Evolutionary conservation across 1,139 yeast species (phyloP), one percentile per base, ranked within the genome.

Genomic region (Blastobotrys raffinosifermentans): DNA sequence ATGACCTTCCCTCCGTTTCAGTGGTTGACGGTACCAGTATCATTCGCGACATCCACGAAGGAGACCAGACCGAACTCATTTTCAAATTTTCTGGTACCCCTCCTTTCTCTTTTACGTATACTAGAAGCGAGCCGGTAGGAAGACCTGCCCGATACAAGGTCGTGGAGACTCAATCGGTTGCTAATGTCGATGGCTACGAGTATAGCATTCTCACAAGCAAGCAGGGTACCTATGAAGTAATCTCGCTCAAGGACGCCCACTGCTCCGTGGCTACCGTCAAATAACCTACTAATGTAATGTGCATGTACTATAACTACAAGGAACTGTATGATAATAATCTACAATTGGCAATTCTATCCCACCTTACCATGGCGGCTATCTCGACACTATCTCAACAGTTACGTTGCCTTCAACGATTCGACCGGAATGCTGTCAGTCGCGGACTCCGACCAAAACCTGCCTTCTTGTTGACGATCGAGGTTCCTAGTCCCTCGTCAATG

Each of bases 141-240:
- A 40, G 52, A 25, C 52, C 61, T 19, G 51, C 50, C n/a, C 57
- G 57, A 38, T 65, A 72, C 14, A 72, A 71, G 41, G 75, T 82
- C 14, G 78, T 84, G 19, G 97, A 89, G 53, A 80, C 85, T 1
- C 81, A 82, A 46, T 77, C 83, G 2, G 77, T 89, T 21, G 68
- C 75, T 6, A 80, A 80, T 47, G 84, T 89, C 23, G 67, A 75
- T 63, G 80, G 74, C 2, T 63, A 76, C 52, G 85, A 80, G 50
- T 77, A 85, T 55, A 70, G 77, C 34, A 80, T 84, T 4, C 66
- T 72, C 53, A 91, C 94, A 1, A 83, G 86, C 49, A 67, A 85
- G 49, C 96, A 89, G 57, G 99, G 99, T 31, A 82, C 87, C 3
- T 91, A 93, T 55, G 96, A 89, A 58, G 96, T 96, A 6, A 73